These are phyloP conservation scores for Naegleria lovaniensis DNA, from an alignment of 208 protist genomes.

Conservation along the genomic window DNA sequence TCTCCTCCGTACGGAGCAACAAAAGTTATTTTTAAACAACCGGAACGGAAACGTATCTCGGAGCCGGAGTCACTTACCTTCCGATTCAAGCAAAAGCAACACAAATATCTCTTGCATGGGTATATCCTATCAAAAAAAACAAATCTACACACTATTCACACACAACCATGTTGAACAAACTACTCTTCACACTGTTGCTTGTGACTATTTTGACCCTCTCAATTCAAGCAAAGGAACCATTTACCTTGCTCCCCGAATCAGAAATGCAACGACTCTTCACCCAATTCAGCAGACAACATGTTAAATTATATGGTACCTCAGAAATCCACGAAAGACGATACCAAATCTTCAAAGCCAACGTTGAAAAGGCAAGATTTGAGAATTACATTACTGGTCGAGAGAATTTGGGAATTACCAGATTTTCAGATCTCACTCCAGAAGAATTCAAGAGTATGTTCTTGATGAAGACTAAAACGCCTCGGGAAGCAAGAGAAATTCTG, in stretches of 20 bases:
- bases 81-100: no score
- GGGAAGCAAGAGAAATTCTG: not conserved
- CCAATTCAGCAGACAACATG: not conserved
- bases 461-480: not conserved
- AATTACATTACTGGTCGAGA: not conserved
- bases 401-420: not conserved
- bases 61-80: no score
- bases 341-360: not conserved
- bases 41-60: no score
- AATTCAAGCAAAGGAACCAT: no score
- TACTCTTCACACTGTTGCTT: no score
- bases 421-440: not conserved
- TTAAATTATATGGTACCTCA: not conserved
- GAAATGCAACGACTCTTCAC: not conserved
- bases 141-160: no score
- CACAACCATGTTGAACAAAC: no score
- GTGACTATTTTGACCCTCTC: no score
- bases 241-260: not conserved
- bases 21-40: no score
- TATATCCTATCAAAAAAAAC: no score
- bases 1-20: no score
- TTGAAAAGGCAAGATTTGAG: not conserved
- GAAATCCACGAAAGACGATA: not conserved
- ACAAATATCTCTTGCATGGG: no score
- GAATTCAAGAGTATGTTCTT: constrained; percentile 8